phyloP scores from a whole-genome alignment of 2,329 filamentous ascomycete species.

The Juglanconis juglandina region DNA sequence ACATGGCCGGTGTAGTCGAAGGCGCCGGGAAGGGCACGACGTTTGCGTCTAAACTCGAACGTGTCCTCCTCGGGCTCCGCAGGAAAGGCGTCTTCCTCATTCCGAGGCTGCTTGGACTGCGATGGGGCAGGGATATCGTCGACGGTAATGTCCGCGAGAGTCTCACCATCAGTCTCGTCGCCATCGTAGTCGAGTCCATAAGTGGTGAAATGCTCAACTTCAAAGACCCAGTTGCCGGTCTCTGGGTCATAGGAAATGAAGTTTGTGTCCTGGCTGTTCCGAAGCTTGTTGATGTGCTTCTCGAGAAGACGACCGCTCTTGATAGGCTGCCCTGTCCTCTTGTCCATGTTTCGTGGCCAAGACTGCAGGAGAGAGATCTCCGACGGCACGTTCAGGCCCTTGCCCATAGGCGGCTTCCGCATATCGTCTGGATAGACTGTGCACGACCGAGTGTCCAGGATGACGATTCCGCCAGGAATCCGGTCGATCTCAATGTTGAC shows the following conservation, averaged over 20 bases:
- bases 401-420: conserved; percentile 79
- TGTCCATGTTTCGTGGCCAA: conserved; percentile 72
- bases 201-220: conserved; percentile 93
- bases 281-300: conserved; percentile 80
- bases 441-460: conserved; percentile 71
- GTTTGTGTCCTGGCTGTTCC: conserved; percentile 72
- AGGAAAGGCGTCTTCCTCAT: conserved; percentile 29
- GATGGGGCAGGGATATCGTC: conserved; percentile 24
- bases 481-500: conserved; percentile 74
- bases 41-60: conserved; percentile 52
- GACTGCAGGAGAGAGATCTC: conserved; percentile 87
- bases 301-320: conserved; percentile 65
- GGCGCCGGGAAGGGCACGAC: conserved; percentile 66
- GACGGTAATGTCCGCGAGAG: conserved; percentile 35
- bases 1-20: conserved; percentile 64
- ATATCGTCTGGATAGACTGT: conserved; percentile 79
- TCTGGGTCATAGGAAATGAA: conserved; percentile 78
- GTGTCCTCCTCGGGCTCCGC: conserved; percentile 51
- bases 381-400: conserved; percentile 88
- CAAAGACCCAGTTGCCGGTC: conserved; percentile 86
- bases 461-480: conserved; percentile 73
- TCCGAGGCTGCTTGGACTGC: conserved; percentile 8
- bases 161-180: conserved; percentile 63
- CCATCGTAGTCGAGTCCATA: conserved; percentile 84
- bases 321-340: conserved; percentile 50